phyloP scores from a whole-genome alignment of 257 asterid genomes.

The Rhazya stricta region DNA sequence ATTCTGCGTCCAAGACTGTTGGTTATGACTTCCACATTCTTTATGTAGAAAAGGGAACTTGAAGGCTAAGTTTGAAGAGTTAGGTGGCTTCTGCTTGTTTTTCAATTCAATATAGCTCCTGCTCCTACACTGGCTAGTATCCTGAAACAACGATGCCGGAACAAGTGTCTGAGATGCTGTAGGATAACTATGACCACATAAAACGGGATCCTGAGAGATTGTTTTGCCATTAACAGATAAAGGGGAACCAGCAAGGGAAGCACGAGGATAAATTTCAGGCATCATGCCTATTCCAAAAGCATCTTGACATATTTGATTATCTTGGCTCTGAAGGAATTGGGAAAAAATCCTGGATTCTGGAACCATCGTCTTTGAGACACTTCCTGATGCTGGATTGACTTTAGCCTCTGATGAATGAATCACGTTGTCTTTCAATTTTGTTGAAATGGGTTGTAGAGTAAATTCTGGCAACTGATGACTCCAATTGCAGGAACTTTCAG shows the following conservation, averaged over 20 bases:
- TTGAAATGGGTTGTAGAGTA: conserved; percentile 29
- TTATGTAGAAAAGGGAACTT: conserved; percentile 51
- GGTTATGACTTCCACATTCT: conserved; percentile 30
- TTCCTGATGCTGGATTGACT: conserved; percentile 30
- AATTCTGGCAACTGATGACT: conserved; percentile 27
- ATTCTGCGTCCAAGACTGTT: conserved; percentile 32
- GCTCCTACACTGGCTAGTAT: conserved; percentile 19
- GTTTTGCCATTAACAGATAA: conserved; percentile 22
- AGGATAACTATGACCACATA: conserved; percentile 24
- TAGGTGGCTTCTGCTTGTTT: conserved; percentile 28
- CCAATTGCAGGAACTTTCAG: conserved; percentile 13
- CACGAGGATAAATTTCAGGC: conserved; percentile 26
- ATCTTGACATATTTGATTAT: conserved; percentile 24
- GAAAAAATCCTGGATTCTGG: conserved; percentile 18
- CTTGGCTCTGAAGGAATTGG: conserved; percentile 26
- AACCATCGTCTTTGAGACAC: conserved; percentile 16
- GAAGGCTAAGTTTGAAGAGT: conserved; percentile 27
- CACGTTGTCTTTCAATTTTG: conserved; percentile 30
- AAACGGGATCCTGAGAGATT: conserved; percentile 26
- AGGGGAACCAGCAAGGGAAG: conserved; percentile 17
- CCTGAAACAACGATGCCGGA: conserved; percentile 25
- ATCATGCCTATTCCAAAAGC: conserved; percentile 26
- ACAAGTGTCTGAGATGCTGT: conserved; percentile 23
- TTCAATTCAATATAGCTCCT: conserved; percentile 21
- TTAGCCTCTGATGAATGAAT: conserved; percentile 31